Evolutionary conservation across 2,329 filamentous ascomycete genomes (phyloP).

Genomic region (Ramularia endophylla): DNA sequence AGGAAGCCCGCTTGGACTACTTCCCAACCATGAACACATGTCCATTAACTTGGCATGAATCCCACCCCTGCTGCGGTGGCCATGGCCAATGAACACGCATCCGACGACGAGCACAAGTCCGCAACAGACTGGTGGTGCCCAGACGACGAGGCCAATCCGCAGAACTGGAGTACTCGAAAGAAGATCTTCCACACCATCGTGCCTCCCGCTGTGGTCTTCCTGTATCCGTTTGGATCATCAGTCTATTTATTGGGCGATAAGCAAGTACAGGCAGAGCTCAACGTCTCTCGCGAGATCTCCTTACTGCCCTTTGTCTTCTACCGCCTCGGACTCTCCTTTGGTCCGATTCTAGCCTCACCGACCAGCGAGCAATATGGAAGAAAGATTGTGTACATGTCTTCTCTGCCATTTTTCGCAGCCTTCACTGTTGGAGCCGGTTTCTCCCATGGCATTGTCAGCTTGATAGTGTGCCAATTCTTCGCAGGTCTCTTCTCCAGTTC

Average conservation of each 20-base stretch:
- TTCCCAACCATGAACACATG: too few relatives aligned
- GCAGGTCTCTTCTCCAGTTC: slow-evolving; percentile 65
- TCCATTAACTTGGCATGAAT: too few relatives aligned
- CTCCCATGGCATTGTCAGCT: slow-evolving; percentile 43
- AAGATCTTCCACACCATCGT: slow-evolving; percentile 6
- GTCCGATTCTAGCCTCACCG: slow-evolving; percentile 52
- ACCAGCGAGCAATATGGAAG: slow-evolving; percentile 55
- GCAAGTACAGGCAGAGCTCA: slow-evolving; percentile 48
- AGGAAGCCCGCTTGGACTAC: too few relatives aligned
- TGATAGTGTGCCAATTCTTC: slow-evolving; percentile 59
- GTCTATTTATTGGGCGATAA: slow-evolving; percentile 16
- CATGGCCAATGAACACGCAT: too few relatives aligned
- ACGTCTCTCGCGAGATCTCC: slow-evolving; percentile 49
- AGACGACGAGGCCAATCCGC: slow-evolving; percentile 17
- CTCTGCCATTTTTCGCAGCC: slow-evolving; percentile 44
- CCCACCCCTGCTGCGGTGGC: too few relatives aligned
- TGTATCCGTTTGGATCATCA: slow-evolving; percentile 26
- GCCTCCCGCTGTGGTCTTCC: slow-evolving; percentile 13
- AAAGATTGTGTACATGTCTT: slow-evolving; percentile 45
- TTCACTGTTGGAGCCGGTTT: slow-evolving; percentile 54
- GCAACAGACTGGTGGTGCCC: slow-evolving; percentile 13
- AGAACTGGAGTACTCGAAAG: slow-evolving; percentile 16
- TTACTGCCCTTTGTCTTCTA: slow-evolving; percentile 55
- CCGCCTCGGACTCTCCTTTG: slow-evolving; percentile 54
- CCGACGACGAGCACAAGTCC: background rate